Percentiles rank a stretch among this genome's conserved stretches.
phyloP scores from a whole-genome alignment of 495 filamentous ascomycete species.

The Paragyromitra xinjiangensis region DNA sequence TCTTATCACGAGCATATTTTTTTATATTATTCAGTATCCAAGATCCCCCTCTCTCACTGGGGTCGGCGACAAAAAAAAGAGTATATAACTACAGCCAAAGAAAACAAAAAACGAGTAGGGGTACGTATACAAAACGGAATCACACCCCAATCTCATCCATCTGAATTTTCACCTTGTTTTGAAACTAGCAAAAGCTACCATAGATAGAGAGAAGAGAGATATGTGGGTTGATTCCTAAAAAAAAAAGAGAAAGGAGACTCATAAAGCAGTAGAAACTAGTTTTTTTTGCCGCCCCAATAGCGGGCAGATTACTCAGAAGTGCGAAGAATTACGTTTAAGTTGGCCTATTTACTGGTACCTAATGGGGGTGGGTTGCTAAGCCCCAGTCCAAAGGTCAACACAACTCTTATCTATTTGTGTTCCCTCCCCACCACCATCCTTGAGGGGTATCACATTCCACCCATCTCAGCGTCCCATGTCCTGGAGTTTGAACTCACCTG shows the following conservation, averaged over 20 bases:
- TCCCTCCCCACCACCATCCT: too few species aligned
- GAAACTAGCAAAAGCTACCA: not conserved
- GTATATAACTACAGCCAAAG: constrained; percentile 38
- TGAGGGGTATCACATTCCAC: constrained; percentile 7
- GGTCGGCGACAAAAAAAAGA: constrained; percentile 9
- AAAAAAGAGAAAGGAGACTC: not conserved
- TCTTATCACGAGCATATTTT: not conserved
- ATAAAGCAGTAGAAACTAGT: not conserved
- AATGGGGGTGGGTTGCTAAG: constrained; percentile 51
- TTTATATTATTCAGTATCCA: constrained; percentile 19
- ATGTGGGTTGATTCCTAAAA: not conserved
- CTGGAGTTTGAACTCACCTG: constrained; percentile 50
- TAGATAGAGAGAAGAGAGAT: not conserved
- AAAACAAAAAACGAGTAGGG: constrained; percentile 6
- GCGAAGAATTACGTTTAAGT: constrained; percentile 50
- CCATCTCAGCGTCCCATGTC: constrained; percentile 14
- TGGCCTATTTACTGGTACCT: constrained; percentile 52
- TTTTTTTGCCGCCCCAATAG: not conserved
- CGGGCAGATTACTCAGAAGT: constrained; percentile 36
- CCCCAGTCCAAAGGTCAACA: constrained; percentile 52
- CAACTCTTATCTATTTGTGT: constrained; percentile 25
- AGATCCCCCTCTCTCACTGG: not conserved
- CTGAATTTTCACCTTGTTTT: not conserved
- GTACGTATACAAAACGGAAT: constrained; percentile 35
- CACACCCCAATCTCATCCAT: not conserved